Percentiles rank a stretch among this genome's conserved stretches.
phyloP scores from a whole-genome alignment of 2,329 filamentous ascomycete species.

The Verticillium tricorpus region DNA sequence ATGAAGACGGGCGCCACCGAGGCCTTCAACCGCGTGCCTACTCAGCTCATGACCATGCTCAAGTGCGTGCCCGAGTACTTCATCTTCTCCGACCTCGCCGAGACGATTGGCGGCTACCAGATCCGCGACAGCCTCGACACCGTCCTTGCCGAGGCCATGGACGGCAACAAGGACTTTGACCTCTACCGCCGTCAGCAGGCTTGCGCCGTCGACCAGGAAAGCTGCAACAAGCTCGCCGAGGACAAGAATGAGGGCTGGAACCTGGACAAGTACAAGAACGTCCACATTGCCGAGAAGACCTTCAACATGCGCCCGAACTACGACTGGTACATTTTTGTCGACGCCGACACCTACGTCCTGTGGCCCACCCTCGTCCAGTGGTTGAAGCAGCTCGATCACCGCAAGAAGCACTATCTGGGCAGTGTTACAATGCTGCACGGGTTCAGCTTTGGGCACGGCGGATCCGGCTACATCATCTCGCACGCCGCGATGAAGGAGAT shows the following conservation, averaged over 20 bases:
- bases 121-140: constrained; percentile 42
- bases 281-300: constrained; percentile 53
- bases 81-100: constrained; percentile 54
- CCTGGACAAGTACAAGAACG: constrained; percentile 59
- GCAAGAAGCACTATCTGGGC: constrained; percentile 43
- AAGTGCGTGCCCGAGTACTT: constrained; percentile 46
- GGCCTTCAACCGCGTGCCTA: constrained; percentile 45
- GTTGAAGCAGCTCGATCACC: constrained; percentile 38
- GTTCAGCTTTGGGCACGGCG: constrained; percentile 50
- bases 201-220: constrained; percentile 40
- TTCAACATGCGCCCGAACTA: constrained; percentile 44
- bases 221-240: constrained; percentile 31
- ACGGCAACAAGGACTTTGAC: constrained; percentile 45
- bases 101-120: constrained; percentile 38
- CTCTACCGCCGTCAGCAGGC: constrained; percentile 39
- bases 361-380: constrained; percentile 48
- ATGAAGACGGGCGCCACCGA: constrained; percentile 57
- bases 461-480: constrained; percentile 50
- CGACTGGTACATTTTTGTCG: constrained; percentile 58
- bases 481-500: constrained; percentile 43
- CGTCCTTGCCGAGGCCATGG: constrained; percentile 36
- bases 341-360: constrained; percentile 54
- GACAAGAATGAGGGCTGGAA: constrained; percentile 39
- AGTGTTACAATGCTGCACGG: constrained; percentile 37
- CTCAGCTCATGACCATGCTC: constrained; percentile 48